Conservation (phyloP, 2,329 filamentous ascomycete genomes). For the Huntiella abstrusa region DNA sequence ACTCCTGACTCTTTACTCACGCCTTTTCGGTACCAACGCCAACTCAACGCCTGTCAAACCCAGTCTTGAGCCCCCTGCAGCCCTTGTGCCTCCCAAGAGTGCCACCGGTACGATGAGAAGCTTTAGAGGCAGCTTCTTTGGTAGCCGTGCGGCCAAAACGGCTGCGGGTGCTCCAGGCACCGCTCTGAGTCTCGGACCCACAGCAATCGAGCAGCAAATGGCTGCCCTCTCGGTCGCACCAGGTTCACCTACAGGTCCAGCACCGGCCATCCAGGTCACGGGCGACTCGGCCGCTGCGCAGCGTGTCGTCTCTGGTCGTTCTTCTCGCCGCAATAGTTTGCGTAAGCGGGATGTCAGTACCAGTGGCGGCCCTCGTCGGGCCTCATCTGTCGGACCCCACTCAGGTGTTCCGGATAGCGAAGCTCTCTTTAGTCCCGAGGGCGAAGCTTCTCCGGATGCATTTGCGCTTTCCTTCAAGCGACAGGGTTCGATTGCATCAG, state of each 20-base stretch:
- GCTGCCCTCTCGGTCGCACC: conserved; percentile 25
- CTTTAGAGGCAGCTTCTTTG: conserved; percentile 60
- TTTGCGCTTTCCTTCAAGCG: conserved; percentile 25
- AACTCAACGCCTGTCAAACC: neutral
- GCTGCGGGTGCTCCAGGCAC: conserved; percentile 4
- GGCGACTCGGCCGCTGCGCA: neutral
- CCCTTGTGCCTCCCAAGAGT: conserved; percentile 33
- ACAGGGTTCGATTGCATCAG: conserved; percentile 22
- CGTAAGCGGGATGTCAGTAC: conserved; percentile 15
- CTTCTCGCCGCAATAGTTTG: conserved; percentile 11
- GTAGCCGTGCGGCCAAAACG: conserved; percentile 20
- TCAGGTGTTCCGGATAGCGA: conserved; percentile 31
- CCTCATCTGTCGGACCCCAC: conserved; percentile 25
- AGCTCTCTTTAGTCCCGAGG: conserved; percentile 29
- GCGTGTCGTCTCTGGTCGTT: conserved; percentile 5
- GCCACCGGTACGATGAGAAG: conserved; percentile 53
- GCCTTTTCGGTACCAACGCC: conserved; percentile 44
- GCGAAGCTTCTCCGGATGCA: conserved; percentile 25
- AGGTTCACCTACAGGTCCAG: conserved; percentile 18
- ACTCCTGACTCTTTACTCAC: conserved; percentile 60
- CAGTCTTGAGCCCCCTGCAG: conserved; percentile 3
- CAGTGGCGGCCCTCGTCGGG: conserved; percentile 23
- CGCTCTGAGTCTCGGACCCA: conserved; percentile 1
- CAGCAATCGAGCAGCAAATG: conserved; percentile 1
- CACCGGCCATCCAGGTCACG: conserved; percentile 9